phyloP scores from a whole-genome alignment of 306 rosid species.

The Pterocarpus macrocarpus region DNA sequence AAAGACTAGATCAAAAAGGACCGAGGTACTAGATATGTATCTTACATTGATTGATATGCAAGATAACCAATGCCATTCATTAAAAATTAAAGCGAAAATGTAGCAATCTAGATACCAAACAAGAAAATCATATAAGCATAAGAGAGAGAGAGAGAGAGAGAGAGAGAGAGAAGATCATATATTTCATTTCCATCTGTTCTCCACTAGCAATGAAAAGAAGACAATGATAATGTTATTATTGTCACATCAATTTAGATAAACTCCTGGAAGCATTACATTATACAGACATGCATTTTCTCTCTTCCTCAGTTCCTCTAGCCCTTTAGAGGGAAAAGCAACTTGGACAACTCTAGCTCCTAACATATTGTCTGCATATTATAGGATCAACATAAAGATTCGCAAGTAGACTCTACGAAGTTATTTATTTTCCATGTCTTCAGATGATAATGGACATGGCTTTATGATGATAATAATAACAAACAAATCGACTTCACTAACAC shows the following conservation, averaged over 20 bases:
- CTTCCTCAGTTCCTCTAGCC: not conserved
- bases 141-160: no score
- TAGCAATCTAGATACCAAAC: conserved; percentile 16
- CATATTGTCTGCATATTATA: not conserved
- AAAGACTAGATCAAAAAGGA: conserved; percentile 1
- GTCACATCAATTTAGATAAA: conserved; percentile 46
- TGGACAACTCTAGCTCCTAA: not conserved
- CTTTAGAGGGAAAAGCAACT: not conserved
- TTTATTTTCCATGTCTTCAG: conserved; percentile 45
- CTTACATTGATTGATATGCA: conserved; percentile 20
- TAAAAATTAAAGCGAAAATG: conserved; percentile 14
- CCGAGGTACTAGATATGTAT: not conserved
- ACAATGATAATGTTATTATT: conserved; percentile 47
- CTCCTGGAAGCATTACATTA: not conserved
- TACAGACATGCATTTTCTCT: not conserved
- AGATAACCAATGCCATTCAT: conserved; percentile 26
- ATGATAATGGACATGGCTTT: conserved; percentile 49
- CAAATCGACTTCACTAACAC: conserved; percentile 46
- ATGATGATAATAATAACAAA: conserved; percentile 42
- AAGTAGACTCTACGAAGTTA: conserved; percentile 21
- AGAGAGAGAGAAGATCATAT: not conserved
- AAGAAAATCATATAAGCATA: not conserved
- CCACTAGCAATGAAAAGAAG: conserved; percentile 48
- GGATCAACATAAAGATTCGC: not conserved
- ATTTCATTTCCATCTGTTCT: conserved; percentile 49